Evolutionary conservation across 805 yeast species (phyloP).

Genomic region (Naumovozyma baii): DNA sequence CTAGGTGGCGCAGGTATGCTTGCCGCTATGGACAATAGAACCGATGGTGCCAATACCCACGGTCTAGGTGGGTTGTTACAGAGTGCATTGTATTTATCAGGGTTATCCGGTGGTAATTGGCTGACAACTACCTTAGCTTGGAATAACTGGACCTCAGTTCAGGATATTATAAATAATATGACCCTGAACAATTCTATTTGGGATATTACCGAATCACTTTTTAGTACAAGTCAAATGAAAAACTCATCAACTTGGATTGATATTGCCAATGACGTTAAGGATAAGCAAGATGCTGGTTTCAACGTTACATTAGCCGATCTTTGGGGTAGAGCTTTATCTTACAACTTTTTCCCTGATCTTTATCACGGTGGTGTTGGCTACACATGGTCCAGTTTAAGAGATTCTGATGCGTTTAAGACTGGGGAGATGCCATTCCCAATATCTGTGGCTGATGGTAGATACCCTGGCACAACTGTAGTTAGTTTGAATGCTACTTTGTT

Average conservation of each 20-base stretch:
- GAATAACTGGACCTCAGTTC: slow-evolving; percentile 67
- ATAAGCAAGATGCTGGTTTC: slow-evolving; percentile 54
- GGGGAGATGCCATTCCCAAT: slow-evolving; percentile 69
- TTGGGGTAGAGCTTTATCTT: slow-evolving; percentile 71
- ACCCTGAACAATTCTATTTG: slow-evolving; percentile 40
- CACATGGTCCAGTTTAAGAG: slow-evolving; percentile 50
- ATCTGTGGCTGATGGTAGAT: slow-evolving; percentile 55
- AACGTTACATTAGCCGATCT: slow-evolving; percentile 60
- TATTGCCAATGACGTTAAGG: slow-evolving; percentile 43
- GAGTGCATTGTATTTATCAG: slow-evolving; percentile 60
- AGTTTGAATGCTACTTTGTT: slow-evolving; percentile 61
- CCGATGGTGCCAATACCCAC: slow-evolving; percentile 41
- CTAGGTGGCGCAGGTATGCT: slow-evolving; percentile 75
- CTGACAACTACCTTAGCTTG: slow-evolving; percentile 56
- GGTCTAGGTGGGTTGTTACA: slow-evolving; percentile 72
- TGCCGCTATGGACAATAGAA: slow-evolving; percentile 69
- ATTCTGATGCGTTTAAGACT: slow-evolving; percentile 49
- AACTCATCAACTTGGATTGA: slow-evolving; percentile 45
- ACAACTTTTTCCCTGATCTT: slow-evolving; percentile 57
- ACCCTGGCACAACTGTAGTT: slow-evolving; percentile 49
- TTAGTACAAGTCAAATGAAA: slow-evolving; percentile 55
- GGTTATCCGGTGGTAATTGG: slow-evolving; percentile 85
- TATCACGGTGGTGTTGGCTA: slow-evolving; percentile 56
- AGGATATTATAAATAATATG: slow-evolving; percentile 40
- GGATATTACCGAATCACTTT: slow-evolving; percentile 56